Percentiles rank a stretch among this genome's conserved stretches.
These are phyloP conservation scores for Pleurotus salmoneostramineus DNA, from an alignment of 768 basidiomycete genomes.

Conservation along the genomic window DNA sequence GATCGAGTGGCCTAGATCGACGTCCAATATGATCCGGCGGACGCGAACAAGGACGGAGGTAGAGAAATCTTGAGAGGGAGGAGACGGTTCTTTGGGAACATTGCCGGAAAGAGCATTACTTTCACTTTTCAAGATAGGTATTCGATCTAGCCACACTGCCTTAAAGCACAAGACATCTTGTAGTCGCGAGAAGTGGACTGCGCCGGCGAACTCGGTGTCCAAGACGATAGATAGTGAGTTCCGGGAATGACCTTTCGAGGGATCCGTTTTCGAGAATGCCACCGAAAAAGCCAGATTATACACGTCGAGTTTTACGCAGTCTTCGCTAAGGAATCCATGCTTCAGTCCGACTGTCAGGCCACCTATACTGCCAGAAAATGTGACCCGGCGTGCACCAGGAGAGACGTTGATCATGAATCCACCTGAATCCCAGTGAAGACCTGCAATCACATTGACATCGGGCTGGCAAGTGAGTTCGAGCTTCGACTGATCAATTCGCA, in stretches of 20 bases:
- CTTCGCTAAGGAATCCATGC: constrained; percentile 82
- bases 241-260: constrained; percentile 26
- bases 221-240: constrained; percentile 69
- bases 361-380: constrained; percentile 75
- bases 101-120: constrained; percentile 20
- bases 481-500: constrained; percentile 88
- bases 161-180: constrained; percentile 95
- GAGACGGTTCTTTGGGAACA: constrained; percentile 15
- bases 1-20: constrained; percentile 87
- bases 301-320: constrained; percentile 76
- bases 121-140: constrained; percentile 64
- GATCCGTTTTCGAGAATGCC: constrained; percentile 54
- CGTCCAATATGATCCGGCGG: constrained; percentile 66
- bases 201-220: constrained; percentile 83
- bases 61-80: constrained; percentile 36
- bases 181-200: constrained; percentile 77
- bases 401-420: constrained; percentile 81
- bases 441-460: constrained; percentile 89
- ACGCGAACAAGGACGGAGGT: constrained; percentile 68
- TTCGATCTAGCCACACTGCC: constrained; percentile 89
- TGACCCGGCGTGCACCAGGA: constrained; percentile 66
- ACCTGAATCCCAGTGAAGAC: constrained; percentile 90
- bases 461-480: constrained; percentile 86
- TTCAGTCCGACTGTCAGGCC: constrained; percentile 79
- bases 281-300: constrained; percentile 80